Evolutionary conservation across 495 filamentous ascomycete species (phyloP), one percentile per base, ranked within the genome.

Genomic region (Penicillium soppii): DNA sequence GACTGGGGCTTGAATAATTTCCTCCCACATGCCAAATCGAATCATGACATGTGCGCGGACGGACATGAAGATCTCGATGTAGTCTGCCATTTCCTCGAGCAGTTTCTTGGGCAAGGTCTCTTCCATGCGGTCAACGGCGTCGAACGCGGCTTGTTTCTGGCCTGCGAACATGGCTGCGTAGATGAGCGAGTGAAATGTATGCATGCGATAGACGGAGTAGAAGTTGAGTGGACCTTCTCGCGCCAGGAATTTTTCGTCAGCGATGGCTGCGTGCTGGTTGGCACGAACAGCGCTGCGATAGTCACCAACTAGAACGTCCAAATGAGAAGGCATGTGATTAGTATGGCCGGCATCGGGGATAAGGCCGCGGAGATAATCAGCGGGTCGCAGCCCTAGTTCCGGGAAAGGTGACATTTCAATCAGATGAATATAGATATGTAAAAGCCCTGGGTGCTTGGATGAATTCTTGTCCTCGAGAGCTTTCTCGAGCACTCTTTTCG

Each of bases 161-260:
- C 80, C 85, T 0, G 84, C 77, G 43, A 87, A 86, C 84, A 88
- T 85, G 50, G 82, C 84, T 4, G 80, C 82, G 54, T 87, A 88
- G 41, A 87, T 76, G 12, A 77, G 74, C 23, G 82, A 84, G 57
- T 87, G 84, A 45, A 79, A 78, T 51, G 86, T 69, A 57, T 88
- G 85, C 48, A 72, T 71, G 9, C 85, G 74, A 53, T 88, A 88
- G 4, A 86, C 67, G 0, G 75, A 79, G 61, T 88, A 88, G 54
- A 88, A 86, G 56, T 84, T 82, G 16, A 75, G 54, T 10, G 77
- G 61, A 5, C 80, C 79, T 21, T 74, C 62, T 5, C 61, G 54
- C 0, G 54, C 39, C 22, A 85, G 65, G 55, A 77, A 87, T 57
- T 78, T 76, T 37, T 82, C 74, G 54, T 87, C 85, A 7, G 81